A percentile compares a stretch with the other conserved stretches of the same genome.
These are phyloP conservation scores for Curvularia eragrostidis DNA, from an alignment of 2,329 filamentous ascomycete species.

Conservation along the genomic window DNA sequence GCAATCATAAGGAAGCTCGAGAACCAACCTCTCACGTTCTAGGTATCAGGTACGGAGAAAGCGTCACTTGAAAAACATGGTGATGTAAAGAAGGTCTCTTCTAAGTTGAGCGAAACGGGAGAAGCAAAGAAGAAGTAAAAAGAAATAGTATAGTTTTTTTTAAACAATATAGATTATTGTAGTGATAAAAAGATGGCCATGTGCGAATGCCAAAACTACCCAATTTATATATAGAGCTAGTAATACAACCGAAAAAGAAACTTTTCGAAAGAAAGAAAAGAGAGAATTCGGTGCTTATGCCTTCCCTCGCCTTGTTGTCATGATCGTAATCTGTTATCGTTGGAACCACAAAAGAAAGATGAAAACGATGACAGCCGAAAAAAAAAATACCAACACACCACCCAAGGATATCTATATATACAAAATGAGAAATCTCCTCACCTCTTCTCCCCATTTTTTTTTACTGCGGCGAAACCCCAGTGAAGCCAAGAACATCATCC, in stretches of 20 bases:
- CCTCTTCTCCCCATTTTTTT: neutral
- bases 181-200: neutral
- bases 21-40: too few relatives aligned
- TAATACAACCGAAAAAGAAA: neutral
- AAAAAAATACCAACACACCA: neutral
- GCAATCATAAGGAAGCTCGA: too few relatives aligned
- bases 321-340: too few relatives aligned
- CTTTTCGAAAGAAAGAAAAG: neutral
- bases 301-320: too few relatives aligned
- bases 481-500: slow-evolving; percentile 37
- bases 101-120: neutral
- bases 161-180: neutral
- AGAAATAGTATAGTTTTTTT: neutral
- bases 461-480: slow-evolving; percentile 18
- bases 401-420: neutral
- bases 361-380: too few relatives aligned
- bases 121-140: neutral
- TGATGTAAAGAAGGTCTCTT: neutral
- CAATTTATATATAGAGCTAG: neutral
- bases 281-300: too few relatives aligned
- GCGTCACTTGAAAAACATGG: slow-evolving; percentile 8
- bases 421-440: neutral
- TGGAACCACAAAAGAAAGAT: too few relatives aligned
- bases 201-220: neutral
- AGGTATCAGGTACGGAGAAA: slow-evolving; percentile 26